These are phyloP conservation scores for Apiospora saccharicola DNA, from an alignment of 2,329 filamentous ascomycete genomes.

Conservation along the genomic window DNA sequence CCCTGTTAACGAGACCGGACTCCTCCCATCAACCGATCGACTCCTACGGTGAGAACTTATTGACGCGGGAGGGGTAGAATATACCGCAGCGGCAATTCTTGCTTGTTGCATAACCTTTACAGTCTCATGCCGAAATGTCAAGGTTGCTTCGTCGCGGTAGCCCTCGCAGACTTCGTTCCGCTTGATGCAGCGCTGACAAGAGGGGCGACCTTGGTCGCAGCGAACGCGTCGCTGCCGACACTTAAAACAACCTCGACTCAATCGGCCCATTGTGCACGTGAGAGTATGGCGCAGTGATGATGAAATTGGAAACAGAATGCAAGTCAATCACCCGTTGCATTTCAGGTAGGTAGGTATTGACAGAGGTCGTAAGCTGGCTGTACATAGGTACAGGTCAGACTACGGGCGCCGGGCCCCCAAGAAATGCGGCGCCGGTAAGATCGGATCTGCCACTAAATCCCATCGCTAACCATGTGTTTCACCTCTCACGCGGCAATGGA, in stretches of 20 bases:
- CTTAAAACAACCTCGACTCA: constrained; percentile 18
- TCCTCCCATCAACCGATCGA: constrained; percentile 36
- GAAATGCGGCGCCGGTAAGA: not conserved
- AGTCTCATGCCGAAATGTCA: constrained; percentile 48
- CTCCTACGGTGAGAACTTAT: constrained; percentile 44
- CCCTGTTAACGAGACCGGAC: not conserved
- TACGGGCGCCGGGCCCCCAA: not conserved
- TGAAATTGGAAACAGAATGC: not conserved
- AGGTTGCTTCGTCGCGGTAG: constrained; percentile 47
- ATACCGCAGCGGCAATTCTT: constrained; percentile 25
- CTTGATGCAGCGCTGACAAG: constrained; percentile 46
- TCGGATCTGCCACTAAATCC: not conserved
- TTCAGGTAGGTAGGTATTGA: no score
- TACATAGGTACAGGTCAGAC: not conserved
- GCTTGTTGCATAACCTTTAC: constrained; percentile 37
- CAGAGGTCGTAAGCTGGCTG: not conserved
- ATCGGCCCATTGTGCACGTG: constrained; percentile 1
- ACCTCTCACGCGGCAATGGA: not conserved
- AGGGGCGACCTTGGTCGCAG: constrained; percentile 45
- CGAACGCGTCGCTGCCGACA: constrained; percentile 30
- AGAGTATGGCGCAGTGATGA: not conserved
- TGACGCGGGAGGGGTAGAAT: constrained; percentile 41
- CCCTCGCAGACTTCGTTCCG: constrained; percentile 48
- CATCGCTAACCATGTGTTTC: not conserved
- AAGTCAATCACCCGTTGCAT: no score